Conservation (phyloP, 768 basidiomycete species). For the Holtermanniella nyarrowii region DNA sequence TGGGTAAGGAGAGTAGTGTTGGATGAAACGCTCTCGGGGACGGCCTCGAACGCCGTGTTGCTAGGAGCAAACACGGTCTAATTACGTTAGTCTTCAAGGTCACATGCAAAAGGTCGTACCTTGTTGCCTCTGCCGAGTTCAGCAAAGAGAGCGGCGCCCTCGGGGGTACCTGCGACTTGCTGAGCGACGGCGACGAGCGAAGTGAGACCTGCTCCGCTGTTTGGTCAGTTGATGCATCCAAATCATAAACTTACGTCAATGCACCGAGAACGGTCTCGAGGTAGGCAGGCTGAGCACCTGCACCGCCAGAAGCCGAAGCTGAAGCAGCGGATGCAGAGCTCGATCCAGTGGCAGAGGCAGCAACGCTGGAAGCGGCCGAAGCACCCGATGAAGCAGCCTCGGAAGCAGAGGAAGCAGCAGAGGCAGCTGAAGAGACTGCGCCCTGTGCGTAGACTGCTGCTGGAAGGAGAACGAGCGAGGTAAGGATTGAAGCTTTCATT, state of each 20-base stretch:
- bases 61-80: conserved; percentile 53
- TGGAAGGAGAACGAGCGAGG: conserved; percentile 25
- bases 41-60: conserved; percentile 45
- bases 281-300: conserved; percentile 9
- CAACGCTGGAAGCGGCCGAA: conserved; percentile 4
- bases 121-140: conserved; percentile 36
- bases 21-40: conserved; percentile 39
- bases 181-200: conserved; percentile 43
- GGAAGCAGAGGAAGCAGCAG: not conserved
- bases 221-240: conserved; percentile 4
- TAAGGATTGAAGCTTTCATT: conserved; percentile 18
- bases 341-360: too few species aligned
- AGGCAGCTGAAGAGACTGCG: not conserved
- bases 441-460: conserved; percentile 38
- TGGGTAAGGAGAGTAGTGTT: conserved; percentile 45
- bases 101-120: not conserved
- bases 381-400: not conserved
- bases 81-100: conserved; percentile 35
- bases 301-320: not conserved
- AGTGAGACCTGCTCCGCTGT: conserved; percentile 32
- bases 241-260: conserved; percentile 22
- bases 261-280: conserved; percentile 22
- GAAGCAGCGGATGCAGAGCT: conserved; percentile 5
- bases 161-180: conserved; percentile 45
- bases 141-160: conserved; percentile 46